Evolutionary conservation across 768 basidiomycete genomes (phyloP).

Genomic region (Leccinum uliginosum): DNA sequence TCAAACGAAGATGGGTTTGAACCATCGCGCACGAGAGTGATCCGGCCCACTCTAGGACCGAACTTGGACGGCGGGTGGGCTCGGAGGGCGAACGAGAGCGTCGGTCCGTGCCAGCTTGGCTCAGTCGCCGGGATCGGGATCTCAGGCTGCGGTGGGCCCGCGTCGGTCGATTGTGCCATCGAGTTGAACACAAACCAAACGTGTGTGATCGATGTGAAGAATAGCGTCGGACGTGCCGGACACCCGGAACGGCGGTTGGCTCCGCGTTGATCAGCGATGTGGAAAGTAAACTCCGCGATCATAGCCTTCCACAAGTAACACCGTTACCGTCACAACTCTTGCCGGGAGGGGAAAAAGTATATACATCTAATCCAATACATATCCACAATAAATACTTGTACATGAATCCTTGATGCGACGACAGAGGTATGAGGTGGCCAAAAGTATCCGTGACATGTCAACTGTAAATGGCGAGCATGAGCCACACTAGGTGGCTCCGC

Average conservation of each 20-base stretch:
- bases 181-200: background rate
- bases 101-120: slow-evolving; percentile 2
- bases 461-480: background rate
- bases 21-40: slow-evolving; percentile 15
- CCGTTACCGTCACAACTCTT: too few relatives aligned
- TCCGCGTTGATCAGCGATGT: background rate
- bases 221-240: too few relatives aligned
- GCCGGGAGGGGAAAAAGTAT: background rate
- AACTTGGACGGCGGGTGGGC: slow-evolving; percentile 10
- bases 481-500: background rate
- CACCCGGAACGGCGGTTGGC: background rate
- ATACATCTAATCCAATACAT: background rate
- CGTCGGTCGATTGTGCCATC: slow-evolving; percentile 7
- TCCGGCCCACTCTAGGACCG: slow-evolving; percentile 23
- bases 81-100: slow-evolving; percentile 20
- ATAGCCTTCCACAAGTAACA: background rate
- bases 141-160: background rate
- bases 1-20: background rate
- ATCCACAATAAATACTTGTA: background rate
- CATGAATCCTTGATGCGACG: background rate
- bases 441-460: background rate
- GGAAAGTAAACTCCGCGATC: background rate
- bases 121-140: background rate
- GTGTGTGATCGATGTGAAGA: background rate
- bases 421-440: background rate